A percentile compares a stretch with the other conserved stretches of the same genome.
These are phyloP conservation scores for Hypericum androsaemum DNA, from an alignment of 345 rosid genomes.

Conservation along the genomic window DNA sequence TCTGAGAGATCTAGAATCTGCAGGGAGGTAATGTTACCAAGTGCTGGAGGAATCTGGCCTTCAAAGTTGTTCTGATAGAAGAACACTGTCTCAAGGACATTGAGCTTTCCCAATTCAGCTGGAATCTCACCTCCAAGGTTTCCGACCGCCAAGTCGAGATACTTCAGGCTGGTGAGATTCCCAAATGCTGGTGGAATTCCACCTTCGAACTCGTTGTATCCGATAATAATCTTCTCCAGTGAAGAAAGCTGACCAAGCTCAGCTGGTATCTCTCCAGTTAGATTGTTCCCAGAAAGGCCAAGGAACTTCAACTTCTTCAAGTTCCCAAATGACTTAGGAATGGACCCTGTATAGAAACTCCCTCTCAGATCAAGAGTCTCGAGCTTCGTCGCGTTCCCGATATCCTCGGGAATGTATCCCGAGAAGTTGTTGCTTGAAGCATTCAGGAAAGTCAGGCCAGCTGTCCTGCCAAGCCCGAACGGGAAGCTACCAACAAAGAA, in stretches of 20 bases:
- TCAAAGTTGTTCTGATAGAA: slow-evolving; percentile 60
- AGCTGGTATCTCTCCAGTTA: slow-evolving; percentile 59
- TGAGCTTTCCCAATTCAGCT: slow-evolving; percentile 54
- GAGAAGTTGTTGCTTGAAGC: slow-evolving; percentile 79
- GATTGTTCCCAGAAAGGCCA: slow-evolving; percentile 86
- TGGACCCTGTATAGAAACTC: slow-evolving; percentile 64
- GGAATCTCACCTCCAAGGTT: slow-evolving; percentile 74
- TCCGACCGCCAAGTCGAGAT: slow-evolving; percentile 71
- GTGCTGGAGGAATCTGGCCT: slow-evolving; percentile 50
- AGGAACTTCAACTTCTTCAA: slow-evolving; percentile 68
- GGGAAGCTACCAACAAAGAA: slow-evolving; percentile 43
- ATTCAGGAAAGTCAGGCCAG: slow-evolving; percentile 50
- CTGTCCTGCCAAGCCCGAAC: slow-evolving; percentile 41
- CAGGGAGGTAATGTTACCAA: slow-evolving; percentile 55
- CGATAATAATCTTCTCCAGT: slow-evolving; percentile 75
- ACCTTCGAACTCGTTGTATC: slow-evolving; percentile 76
- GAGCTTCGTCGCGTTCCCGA: slow-evolving; percentile 51
- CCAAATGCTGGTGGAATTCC: slow-evolving; percentile 60
- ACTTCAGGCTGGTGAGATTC: slow-evolving; percentile 58
- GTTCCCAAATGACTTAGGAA: slow-evolving; percentile 55
- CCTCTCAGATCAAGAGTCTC: slow-evolving; percentile 82
- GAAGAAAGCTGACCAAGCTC: slow-evolving; percentile 65
- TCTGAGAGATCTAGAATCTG: slow-evolving; percentile 73
- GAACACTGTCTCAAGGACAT: slow-evolving; percentile 46
- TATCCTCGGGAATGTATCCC: slow-evolving; percentile 62